Percentiles rank a stretch among this genome's conserved stretches.
Evolutionary conservation across 139 green algal genomes (phyloP).

Genomic region (Deuterostichococcus epilithicus): DNA sequence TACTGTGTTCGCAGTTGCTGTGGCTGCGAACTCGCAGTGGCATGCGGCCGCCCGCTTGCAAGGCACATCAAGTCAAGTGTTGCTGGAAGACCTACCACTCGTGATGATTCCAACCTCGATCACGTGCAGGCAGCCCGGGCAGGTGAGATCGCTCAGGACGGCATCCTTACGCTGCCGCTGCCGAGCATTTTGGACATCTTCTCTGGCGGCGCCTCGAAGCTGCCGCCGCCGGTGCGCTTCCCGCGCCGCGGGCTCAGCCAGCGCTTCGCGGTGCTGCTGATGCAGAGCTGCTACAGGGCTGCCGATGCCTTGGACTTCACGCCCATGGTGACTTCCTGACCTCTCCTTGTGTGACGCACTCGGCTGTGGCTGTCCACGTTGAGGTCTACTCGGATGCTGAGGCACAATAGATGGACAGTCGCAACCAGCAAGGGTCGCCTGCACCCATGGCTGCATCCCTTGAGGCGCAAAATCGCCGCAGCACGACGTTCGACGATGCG

Average conservation of each 20-base stretch:
- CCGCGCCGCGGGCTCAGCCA: constrained; percentile 50
- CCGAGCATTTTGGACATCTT: not conserved
- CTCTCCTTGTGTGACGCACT: not conserved
- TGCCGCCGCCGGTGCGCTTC: constrained; percentile 14
- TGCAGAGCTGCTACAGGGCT: constrained; percentile 75
- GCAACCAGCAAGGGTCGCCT: not conserved
- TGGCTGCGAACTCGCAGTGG: too few species aligned
- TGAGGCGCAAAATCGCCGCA: not conserved
- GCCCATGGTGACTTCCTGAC: constrained; percentile 45
- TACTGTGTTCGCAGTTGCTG: too few species aligned
- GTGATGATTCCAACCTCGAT: too few species aligned
- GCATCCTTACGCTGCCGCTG: not conserved
- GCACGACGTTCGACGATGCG: not conserved
- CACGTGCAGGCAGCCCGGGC: not conserved
- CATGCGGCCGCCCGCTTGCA: too few species aligned
- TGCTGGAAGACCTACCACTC: too few species aligned
- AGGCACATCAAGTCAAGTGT: too few species aligned
- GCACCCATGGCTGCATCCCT: not conserved
- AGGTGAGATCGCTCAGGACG: not conserved
- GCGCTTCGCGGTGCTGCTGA: constrained; percentile 80
- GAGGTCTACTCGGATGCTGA: not conserved
- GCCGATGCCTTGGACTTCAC: constrained; percentile 79
- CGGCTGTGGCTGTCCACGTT: not conserved
- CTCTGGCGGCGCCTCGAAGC: not conserved
- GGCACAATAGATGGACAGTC: not conserved